Evolutionary conservation across 768 basidiomycete species (phyloP), one percentile per base, ranked within the genome.

Genomic region (Tricholoma hemisulphureum): DNA sequence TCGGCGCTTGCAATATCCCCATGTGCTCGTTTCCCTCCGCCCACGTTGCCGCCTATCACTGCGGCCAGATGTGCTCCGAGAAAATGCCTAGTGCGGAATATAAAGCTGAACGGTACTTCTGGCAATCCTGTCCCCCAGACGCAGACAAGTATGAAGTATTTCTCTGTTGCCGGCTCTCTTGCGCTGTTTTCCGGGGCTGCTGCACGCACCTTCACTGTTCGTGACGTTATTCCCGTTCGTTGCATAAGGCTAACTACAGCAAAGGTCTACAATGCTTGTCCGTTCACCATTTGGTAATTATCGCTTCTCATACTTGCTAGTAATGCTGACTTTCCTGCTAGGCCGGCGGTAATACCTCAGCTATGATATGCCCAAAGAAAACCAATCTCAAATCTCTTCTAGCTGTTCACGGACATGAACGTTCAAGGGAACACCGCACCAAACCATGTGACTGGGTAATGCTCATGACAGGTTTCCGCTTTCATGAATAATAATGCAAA

Each of bases 241-340:
- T 56, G 32, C 34, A 34, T 24, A 52, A 23, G 18, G 13, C 43
- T 21, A 11, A 51, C 52, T 18, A 14, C 50, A 18, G 28, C 13
- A 10, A 21, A 77, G 76, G 80, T 84, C 23, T 75, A 76, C 64
- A 89, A 88, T 71, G 76, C 71, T 2, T 88, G 87, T 64, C 79
- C 85, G 0, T 88, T 86, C 70, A 88, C 86, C 3, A 78, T 88
- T 58, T 88, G 87, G 87, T 86, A 63, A 54, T 75, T 4, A 9
- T 21, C 14, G 16, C 45, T 39, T 41, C n/a, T 14, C 41, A 16
- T 14, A 13, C 14, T 7, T 29, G 1, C 9, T 35, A 18, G 26
- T 6, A 8, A 6, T 41, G 11, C 31, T 48, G 11, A 31, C 51
- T 28, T 39, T 55, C 28, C 50, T 18, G 41, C 28, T 39, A 79